Percentiles rank a stretch among this genome's conserved stretches.
Conservation (phyloP, 805 yeast species). For the Wickerhamiella spandovensis region DNA sequence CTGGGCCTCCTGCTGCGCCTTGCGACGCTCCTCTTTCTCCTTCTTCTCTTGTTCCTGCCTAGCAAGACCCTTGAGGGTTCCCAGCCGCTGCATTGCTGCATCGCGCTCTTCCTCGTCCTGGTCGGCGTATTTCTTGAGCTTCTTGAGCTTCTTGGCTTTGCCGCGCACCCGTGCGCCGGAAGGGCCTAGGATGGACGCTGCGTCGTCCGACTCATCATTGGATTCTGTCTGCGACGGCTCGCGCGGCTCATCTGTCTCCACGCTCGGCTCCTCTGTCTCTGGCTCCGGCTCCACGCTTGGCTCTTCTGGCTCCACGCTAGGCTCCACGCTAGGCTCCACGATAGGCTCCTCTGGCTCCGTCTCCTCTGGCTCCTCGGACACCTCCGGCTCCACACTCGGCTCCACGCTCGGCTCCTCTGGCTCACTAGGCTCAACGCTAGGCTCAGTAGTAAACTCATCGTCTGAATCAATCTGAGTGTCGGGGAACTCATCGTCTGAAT, state of each 20-base stretch:
- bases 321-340: background rate
- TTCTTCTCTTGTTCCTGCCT: conserved; percentile 26
- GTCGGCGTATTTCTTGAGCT: conserved; percentile 68
- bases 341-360: background rate
- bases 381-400: background rate
- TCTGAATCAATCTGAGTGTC: conserved; percentile 19
- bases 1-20: conserved; percentile 24
- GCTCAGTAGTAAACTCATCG: conserved; percentile 5
- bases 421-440: background rate
- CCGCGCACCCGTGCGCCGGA: conserved; percentile 45
- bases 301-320: background rate
- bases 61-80: conserved; percentile 55
- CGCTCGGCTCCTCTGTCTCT: background rate
- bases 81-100: conserved; percentile 66
- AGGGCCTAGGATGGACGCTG: conserved; percentile 1
- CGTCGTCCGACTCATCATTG: conserved; percentile 2
- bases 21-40: conserved; percentile 26
- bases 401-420: background rate
- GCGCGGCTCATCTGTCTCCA: background rate
- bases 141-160: conserved; percentile 69
- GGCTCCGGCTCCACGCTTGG: background rate
- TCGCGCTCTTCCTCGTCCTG: conserved; percentile 84
- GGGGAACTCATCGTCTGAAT: conserved; percentile 20
- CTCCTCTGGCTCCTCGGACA: background rate
- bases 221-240: background rate